Conservation (phyloP, 2,329 filamentous ascomycete genomes). For the Alternaria sp. region DNA sequence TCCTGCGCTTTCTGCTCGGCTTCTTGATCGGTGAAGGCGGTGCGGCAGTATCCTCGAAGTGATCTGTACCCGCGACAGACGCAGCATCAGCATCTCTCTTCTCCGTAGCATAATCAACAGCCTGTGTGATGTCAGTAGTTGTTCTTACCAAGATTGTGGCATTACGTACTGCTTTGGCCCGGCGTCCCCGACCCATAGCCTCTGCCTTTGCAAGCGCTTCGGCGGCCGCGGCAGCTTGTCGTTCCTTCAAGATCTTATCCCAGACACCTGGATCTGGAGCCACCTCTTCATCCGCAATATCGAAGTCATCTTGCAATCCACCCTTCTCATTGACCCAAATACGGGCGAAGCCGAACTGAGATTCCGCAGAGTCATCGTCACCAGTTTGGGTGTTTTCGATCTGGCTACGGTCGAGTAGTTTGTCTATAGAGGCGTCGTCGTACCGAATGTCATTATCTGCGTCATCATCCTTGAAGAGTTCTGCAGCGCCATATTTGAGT, state of each 20-base stretch:
- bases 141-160: not conserved
- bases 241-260: slow-evolving; percentile 87
- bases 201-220: slow-evolving; percentile 73
- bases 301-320: slow-evolving; percentile 70
- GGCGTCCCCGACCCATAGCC: slow-evolving; percentile 84
- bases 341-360: slow-evolving; percentile 86
- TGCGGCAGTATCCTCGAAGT: slow-evolving; percentile 27
- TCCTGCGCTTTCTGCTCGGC: slow-evolving; percentile 35
- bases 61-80: slow-evolving; percentile 25
- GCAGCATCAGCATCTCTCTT: slow-evolving; percentile 26
- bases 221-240: slow-evolving; percentile 79
- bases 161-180: slow-evolving; percentile 68
- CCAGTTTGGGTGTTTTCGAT: slow-evolving; percentile 75
- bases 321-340: slow-evolving; percentile 89
- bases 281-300: slow-evolving; percentile 63
- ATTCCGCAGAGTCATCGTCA: slow-evolving; percentile 73
- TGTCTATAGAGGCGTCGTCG: slow-evolving; percentile 83
- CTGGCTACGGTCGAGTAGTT: slow-evolving; percentile 85
- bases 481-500: slow-evolving; percentile 84
- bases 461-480: slow-evolving; percentile 81
- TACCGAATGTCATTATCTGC: slow-evolving; percentile 79
- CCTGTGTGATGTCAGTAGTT: slow-evolving; percentile 31
- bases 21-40: slow-evolving; percentile 44
- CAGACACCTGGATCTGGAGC: slow-evolving; percentile 76
- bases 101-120: slow-evolving; percentile 59